Evolutionary conservation across 352 stramenopile genomes (phyloP), one percentile per base, ranked within the genome.

Genomic region (Pythium chondricola): DNA sequence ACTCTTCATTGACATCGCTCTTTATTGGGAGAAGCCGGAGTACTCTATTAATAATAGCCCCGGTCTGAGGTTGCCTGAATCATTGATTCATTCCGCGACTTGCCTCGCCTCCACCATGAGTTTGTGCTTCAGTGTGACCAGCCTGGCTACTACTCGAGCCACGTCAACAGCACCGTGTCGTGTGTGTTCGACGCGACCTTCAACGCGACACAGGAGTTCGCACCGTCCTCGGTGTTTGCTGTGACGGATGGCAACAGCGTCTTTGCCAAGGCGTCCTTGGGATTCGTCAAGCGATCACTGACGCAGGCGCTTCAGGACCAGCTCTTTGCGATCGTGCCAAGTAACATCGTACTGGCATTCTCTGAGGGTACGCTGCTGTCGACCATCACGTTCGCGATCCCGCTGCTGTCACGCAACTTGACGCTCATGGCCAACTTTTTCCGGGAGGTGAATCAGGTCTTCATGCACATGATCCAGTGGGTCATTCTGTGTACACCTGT

Each of bases 401-500:
- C 61, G 3, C 32, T 58, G 10, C 29, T 61, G 32, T 52, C 26
- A 3, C 36, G 37, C 10, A 32, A 54, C 41, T 42, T 55, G 46
- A 59, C 35, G 17, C 21, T 54, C 30, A 38, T 71, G 3, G 35
- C 25, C 25, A 50, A 50, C 37, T 52, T 73, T n/a, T 57, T 70
- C 25, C 44, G 56, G 9, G 55, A 71, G 31, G 49, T 70, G 42
- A 67, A 69, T 55, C 41, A n/a, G 11, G 58, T 69, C 6, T 60
- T 79, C 46, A 69, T 76, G 52, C 26, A 8, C n/a, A 67, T 80
- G 43, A 56, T 76, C 44, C 33, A 57, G 37, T 61, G 53, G 48
- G 47, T 81, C 21, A 70, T 83, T 40, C 31, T 53, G 20, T 78
- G 60, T 42, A 80, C 58, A 22, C 72, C 68, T 2, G 17, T 77